phyloP scores from a whole-genome alignment of 306 rosid species.

The Vachellia pachyceras region DNA sequence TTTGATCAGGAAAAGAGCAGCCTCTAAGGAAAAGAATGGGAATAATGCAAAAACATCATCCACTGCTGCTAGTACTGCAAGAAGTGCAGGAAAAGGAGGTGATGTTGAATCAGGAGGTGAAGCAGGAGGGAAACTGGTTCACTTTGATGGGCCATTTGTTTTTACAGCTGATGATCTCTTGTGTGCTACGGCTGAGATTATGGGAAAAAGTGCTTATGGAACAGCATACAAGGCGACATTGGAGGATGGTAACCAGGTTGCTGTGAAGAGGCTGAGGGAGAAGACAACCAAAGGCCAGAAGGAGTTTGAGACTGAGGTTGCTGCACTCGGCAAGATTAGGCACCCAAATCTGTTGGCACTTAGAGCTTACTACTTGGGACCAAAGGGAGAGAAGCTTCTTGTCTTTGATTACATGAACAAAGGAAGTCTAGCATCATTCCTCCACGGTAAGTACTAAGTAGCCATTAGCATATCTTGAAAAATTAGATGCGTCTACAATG shows the following conservation, averaged over 20 bases:
- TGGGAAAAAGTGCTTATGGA: slow-evolving; percentile 90
- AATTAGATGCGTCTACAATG: no score
- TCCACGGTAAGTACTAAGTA: slow-evolving; percentile 74
- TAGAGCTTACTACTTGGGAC: slow-evolving; percentile 84
- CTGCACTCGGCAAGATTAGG: slow-evolving; percentile 76
- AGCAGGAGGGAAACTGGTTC: slow-evolving; percentile 74
- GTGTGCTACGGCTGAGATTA: slow-evolving; percentile 93
- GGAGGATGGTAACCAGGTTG: slow-evolving; percentile 86
- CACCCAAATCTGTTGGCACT: slow-evolving; percentile 79
- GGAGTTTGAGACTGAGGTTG: slow-evolving; percentile 85
- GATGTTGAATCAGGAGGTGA: slow-evolving; percentile 75
- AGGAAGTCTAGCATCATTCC: slow-evolving; percentile 89
- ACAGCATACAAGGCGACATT: slow-evolving; percentile 89
- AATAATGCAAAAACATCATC: slow-evolving; percentile 50
- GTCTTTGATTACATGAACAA: slow-evolving; percentile 42
- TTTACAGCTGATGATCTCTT: slow-evolving; percentile 89
- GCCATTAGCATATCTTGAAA: neutral
- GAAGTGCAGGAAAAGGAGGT: slow-evolving; percentile 57
- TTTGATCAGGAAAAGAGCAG: slow-evolving; percentile 67
- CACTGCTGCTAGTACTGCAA: slow-evolving; percentile 21
- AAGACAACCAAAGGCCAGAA: slow-evolving; percentile 82
- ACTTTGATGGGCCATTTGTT: slow-evolving; percentile 90
- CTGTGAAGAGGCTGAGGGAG: slow-evolving; percentile 90
- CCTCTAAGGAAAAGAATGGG: slow-evolving; percentile 56
- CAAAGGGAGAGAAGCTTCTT: slow-evolving; percentile 86